These are phyloP conservation scores for Ailanthus altissimus DNA, from an alignment of 345 rosid genomes.

Conservation along the genomic window DNA sequence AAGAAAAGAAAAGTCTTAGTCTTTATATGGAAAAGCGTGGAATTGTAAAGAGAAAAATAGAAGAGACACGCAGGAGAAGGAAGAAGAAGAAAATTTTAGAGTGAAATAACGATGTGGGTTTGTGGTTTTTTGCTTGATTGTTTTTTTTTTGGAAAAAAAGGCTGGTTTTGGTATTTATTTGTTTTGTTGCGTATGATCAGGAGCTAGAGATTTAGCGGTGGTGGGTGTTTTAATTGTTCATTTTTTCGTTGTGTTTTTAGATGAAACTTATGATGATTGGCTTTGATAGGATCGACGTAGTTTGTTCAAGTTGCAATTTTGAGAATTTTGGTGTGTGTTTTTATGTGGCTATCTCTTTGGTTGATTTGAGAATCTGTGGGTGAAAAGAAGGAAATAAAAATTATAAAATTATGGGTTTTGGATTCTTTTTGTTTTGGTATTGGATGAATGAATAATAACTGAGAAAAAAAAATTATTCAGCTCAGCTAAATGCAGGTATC, in stretches of 20 bases:
- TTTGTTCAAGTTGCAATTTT: conserved; percentile 16
- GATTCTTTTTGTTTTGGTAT: background rate
- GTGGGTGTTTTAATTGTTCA: conserved; percentile 1
- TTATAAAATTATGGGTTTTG: background rate
- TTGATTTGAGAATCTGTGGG: conserved; percentile 23
- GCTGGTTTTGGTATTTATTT: conserved; percentile 16
- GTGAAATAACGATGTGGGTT: conserved; percentile 12
- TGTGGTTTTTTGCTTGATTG: background rate
- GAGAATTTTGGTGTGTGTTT: background rate
- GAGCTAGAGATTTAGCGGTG: conserved; percentile 28
- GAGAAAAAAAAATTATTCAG: background rate
- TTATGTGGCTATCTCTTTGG: conserved; percentile 19
- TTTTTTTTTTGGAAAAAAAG: background rate
- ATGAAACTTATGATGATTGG: conserved; percentile 21
- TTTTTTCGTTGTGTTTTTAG: background rate
- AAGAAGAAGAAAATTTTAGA: conserved; percentile 26
- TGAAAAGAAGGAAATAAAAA: background rate
- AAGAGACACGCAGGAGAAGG: conserved; percentile 14
- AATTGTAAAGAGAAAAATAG: conserved; percentile 2
- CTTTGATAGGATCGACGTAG: conserved; percentile 10
- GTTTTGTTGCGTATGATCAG: conserved; percentile 18
- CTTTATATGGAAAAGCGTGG: conserved; percentile 30
- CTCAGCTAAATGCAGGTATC: background rate
- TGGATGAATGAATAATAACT: background rate
- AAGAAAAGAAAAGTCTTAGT: background rate